Percentiles rank a stretch among this genome's conserved stretches.
Conservation (phyloP, 176 grass and related monocot genomes). For the Oryza punctata region DNA sequence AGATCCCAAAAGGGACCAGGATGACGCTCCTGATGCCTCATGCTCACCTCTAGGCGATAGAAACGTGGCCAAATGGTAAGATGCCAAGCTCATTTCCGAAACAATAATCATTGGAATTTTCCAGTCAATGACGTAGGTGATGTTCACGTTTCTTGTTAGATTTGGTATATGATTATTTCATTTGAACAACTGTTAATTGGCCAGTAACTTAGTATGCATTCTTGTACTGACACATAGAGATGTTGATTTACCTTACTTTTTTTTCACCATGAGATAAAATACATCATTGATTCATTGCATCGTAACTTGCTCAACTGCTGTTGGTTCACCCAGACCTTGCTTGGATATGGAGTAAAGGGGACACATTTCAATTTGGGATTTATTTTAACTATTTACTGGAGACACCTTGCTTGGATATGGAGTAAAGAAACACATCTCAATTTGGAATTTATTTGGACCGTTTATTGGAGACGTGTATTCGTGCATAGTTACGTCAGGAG, state of each 20-base stretch:
- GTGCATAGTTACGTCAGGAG: conserved; percentile 2
- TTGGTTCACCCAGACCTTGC: not conserved
- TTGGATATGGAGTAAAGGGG: not conserved
- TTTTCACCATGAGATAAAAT: too few species aligned
- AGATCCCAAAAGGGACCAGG: too few species aligned
- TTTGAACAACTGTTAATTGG: not conserved
- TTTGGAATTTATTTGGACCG: not conserved
- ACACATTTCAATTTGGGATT: not conserved
- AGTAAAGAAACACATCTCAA: not conserved
- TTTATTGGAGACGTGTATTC: not conserved
- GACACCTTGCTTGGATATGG: not conserved
- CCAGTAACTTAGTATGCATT: not conserved
- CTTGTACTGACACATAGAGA: not conserved
- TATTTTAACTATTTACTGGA: not conserved
- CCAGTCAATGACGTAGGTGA: conserved; percentile 5
- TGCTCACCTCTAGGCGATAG: not conserved
- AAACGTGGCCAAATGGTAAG: conserved; percentile 20
- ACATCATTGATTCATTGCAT: not conserved
- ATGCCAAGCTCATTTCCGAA: not conserved
- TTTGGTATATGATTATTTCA: conserved; percentile 9
- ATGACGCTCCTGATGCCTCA: not conserved
- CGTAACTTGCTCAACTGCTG: not conserved
- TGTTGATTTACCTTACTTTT: not conserved
- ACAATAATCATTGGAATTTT: not conserved
- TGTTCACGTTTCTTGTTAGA: conserved; percentile 12